These are phyloP conservation scores for Lentinula detonsa DNA, from an alignment of 768 basidiomycete genomes.

Conservation along the genomic window DNA sequence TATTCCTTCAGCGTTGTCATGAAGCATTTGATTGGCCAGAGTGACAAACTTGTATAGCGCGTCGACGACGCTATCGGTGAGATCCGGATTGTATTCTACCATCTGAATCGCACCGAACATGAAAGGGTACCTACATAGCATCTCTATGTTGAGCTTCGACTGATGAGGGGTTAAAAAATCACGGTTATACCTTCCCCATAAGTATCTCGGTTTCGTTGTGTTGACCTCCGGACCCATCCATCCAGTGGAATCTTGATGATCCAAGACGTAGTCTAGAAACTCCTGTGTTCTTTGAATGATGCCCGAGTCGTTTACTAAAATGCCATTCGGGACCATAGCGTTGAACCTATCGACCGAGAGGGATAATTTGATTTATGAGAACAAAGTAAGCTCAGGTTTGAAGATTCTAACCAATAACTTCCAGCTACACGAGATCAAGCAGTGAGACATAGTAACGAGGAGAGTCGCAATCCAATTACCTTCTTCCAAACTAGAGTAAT, in stretches of 20 bases:
- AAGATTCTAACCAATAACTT: constrained; percentile 53
- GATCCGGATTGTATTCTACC: constrained; percentile 38
- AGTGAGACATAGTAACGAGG: background rate
- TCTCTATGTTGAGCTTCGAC: too few species aligned
- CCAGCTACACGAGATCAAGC: constrained; percentile 28
- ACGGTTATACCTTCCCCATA: constrained; percentile 41
- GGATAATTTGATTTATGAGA: background rate
- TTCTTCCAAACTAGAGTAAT: constrained; percentile 38
- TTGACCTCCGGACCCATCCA: constrained; percentile 53
- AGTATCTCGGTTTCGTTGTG: constrained; percentile 44
- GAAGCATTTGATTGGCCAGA: constrained; percentile 49
- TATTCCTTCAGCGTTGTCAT: constrained; percentile 41
- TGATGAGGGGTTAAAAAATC: background rate
- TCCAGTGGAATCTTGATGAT: constrained; percentile 46
- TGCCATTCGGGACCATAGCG: constrained; percentile 47
- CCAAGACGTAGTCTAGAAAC: constrained; percentile 45
- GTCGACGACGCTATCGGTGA: constrained; percentile 38
- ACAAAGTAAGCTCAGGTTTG: too few species aligned
- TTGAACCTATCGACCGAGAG: constrained; percentile 14
- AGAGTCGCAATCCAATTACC: constrained; percentile 16
- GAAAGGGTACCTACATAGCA: constrained; percentile 40
- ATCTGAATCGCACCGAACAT: constrained; percentile 56
- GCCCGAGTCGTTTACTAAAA: constrained; percentile 37
- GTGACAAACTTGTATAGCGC: constrained; percentile 48
- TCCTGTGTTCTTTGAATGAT: constrained; percentile 41